Conservation (phyloP, 1,284 basidiomycete species). For the Cerioporus squamosus region DNA sequence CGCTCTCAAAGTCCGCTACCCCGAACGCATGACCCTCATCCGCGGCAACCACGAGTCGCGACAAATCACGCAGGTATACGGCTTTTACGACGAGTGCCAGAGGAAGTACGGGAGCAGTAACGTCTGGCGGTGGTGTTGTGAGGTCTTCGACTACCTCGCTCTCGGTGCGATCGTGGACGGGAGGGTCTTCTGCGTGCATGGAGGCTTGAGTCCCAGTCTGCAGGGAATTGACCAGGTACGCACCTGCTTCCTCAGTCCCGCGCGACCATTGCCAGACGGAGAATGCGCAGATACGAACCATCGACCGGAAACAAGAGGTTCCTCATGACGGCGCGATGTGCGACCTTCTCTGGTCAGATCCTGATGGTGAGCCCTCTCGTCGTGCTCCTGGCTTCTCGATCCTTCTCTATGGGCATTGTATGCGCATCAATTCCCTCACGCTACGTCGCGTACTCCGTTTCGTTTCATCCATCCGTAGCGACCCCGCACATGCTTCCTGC, state of each 20-base stretch:
- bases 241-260: too few relatives aligned
- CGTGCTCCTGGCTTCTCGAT: too few relatives aligned
- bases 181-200: constrained; percentile 91
- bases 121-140: constrained; percentile 98
- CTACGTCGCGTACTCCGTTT: too few relatives aligned
- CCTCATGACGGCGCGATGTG: constrained; percentile 99
- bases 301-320: constrained; percentile 97
- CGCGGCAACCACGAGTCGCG: constrained; percentile 99
- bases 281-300: constrained; percentile 79
- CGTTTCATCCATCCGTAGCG: too few relatives aligned
- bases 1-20: constrained; percentile 96
- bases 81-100: constrained; percentile 99
- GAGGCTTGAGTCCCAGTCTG: constrained; percentile 89
- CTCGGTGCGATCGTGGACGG: constrained; percentile 96
- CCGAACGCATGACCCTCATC: constrained; percentile 96
- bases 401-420: constrained; percentile 1
- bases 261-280: neutral
- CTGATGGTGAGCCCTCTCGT: constrained; percentile 69
- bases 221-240: constrained; percentile 85
- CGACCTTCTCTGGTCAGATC: constrained; percentile 98
- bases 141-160: constrained; percentile 97
- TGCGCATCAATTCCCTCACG: too few relatives aligned
- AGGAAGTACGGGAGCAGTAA: constrained; percentile 95
- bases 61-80: constrained; percentile 99
- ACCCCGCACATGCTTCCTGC: too few relatives aligned